These are phyloP conservation scores for Neocatenulostroma microsporum DNA, from an alignment of 2,329 filamentous ascomycete species.

Conservation along the genomic window DNA sequence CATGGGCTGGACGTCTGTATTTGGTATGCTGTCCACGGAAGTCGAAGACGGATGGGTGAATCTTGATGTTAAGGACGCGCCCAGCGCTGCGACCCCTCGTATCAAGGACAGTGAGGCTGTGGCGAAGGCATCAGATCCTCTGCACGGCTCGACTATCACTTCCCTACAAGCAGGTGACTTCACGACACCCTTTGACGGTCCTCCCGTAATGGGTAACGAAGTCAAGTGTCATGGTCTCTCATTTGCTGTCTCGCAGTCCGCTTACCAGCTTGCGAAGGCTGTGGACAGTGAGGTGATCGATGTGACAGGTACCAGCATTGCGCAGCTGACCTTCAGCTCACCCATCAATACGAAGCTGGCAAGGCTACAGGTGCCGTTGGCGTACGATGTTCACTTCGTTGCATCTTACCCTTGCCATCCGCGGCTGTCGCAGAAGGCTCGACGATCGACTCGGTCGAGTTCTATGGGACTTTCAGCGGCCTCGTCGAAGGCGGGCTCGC, in stretches of 20 bases:
- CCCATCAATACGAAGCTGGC: constrained; percentile 13
- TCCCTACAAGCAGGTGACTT: constrained; percentile 29
- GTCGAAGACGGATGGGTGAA: constrained; percentile 46
- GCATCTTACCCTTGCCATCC: constrained; percentile 45
- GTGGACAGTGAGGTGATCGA: not conserved
- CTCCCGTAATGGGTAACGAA: constrained; percentile 21
- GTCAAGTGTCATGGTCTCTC: constrained; percentile 19
- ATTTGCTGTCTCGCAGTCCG: constrained; percentile 4
- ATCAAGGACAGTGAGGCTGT: constrained; percentile 31
- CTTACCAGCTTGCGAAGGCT: no score
- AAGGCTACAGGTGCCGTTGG: constrained; percentile 32
- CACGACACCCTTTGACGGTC: constrained; percentile 30
- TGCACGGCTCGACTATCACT: constrained; percentile 20
- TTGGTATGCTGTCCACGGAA: no score
- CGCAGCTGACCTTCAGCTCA: constrained; percentile 30
- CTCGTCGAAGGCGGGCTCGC: no score
- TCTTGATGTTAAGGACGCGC: constrained; percentile 27
- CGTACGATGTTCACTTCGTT: constrained; percentile 48
- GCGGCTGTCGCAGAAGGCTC: no score
- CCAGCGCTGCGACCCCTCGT: constrained; percentile 24
- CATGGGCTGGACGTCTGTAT: constrained; percentile 51
- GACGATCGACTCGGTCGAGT: no score
- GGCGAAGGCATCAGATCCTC: constrained; percentile 29
- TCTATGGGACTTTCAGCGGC: constrained; percentile 5
- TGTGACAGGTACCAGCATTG: not conserved